These are phyloP conservation scores for Paecilomyces sp. DNA, from an alignment of 2,329 filamentous ascomycete genomes.

Conservation along the genomic window DNA sequence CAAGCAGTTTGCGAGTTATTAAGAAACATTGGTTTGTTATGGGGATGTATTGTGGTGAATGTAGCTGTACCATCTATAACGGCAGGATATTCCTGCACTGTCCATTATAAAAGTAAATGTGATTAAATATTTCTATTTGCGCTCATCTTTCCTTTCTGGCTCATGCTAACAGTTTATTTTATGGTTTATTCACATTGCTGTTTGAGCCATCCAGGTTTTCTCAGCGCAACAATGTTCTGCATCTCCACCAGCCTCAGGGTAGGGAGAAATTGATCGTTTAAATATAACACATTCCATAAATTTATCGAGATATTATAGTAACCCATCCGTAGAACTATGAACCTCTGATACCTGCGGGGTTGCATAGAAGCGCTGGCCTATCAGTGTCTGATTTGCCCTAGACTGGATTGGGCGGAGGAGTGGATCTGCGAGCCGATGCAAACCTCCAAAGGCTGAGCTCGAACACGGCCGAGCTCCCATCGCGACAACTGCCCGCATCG, in stretches of 20 bases:
- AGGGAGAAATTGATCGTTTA: too few species aligned
- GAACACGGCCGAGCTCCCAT: constrained; percentile 9
- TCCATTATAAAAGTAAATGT: too few species aligned
- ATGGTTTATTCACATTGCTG: too few species aligned
- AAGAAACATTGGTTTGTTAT: background rate
- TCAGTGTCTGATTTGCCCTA: background rate
- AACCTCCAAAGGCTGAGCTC: constrained; percentile 2
- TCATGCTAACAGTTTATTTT: too few species aligned
- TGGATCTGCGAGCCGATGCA: background rate
- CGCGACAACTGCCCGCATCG: constrained; percentile 10
- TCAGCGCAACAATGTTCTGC: too few species aligned
- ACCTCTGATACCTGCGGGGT: background rate
- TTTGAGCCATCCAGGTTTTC: too few species aligned
- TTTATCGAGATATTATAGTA: too few species aligned
- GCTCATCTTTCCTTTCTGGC: too few species aligned
- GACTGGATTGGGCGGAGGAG: background rate
- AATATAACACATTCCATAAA: too few species aligned
- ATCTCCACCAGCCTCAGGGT: too few species aligned
- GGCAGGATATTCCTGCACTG: too few species aligned
- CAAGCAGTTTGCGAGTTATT: background rate
- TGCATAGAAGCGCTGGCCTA: background rate
- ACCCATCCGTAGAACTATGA: background rate
- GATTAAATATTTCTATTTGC: too few species aligned
- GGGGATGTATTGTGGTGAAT: background rate
- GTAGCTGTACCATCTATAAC: background rate